Evolutionary conservation across 2,329 filamentous ascomycete species (phyloP).

Genomic region (Calonectria pseudoturangicola): DNA sequence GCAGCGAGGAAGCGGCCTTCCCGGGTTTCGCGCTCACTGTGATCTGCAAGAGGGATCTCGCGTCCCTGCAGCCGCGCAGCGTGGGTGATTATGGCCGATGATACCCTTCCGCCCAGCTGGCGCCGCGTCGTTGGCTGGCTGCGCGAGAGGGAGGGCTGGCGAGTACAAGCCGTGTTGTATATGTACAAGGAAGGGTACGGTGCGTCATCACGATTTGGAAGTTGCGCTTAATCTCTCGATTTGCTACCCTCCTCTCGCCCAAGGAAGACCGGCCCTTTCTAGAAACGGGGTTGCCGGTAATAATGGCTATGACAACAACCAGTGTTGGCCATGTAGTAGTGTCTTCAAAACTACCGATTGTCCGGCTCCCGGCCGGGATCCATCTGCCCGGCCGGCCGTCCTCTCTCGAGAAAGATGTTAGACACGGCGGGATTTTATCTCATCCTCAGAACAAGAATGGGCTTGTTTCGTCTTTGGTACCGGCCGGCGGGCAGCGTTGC

Average conservation of each 20-base stretch:
- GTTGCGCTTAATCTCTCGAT: neutral
- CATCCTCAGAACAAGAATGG: neutral
- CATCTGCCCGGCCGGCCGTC: conserved; percentile 49
- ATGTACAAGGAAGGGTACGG: neutral
- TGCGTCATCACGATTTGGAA: conserved; percentile 19
- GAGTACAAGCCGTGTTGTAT: conserved; percentile 9
- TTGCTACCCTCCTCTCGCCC: neutral
- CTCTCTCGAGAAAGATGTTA: neutral
- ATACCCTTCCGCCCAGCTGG: conserved; percentile 25
- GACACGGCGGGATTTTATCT: conserved; percentile 3
- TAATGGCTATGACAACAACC: neutral
- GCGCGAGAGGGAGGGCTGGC: conserved; percentile 9
- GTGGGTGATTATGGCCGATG: conserved; percentile 20
- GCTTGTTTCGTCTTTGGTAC: no score
- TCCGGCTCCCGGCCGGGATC: conserved; percentile 39
- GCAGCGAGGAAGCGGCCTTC: neutral
- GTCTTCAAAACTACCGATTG: conserved; percentile 25
- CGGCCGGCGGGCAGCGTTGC: neutral
- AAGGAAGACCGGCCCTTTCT: no score
- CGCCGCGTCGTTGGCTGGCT: conserved; percentile 10
- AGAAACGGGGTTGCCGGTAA: neutral
- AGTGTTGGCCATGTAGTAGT: neutral
- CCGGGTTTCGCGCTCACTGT: neutral
- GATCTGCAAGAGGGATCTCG: conserved; percentile 31
- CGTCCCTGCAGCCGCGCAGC: conserved; percentile 38